Evolutionary conservation across 2,329 filamentous ascomycete genomes (phyloP).

Genomic region (Trichoderma hamatum): DNA sequence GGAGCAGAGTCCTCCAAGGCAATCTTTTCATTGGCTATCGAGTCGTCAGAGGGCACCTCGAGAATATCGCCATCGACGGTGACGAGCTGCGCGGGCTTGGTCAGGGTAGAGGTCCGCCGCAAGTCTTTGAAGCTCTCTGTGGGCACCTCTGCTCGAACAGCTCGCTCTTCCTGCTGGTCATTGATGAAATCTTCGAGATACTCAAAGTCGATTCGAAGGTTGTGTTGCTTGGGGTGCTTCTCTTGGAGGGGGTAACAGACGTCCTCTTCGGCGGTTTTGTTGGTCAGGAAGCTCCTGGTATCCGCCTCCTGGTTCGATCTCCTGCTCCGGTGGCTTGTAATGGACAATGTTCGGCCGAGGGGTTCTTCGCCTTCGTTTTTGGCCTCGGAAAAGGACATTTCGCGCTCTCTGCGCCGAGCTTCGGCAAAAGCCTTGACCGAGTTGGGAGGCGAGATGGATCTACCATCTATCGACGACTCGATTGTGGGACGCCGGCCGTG

Average conservation of each 20-base stretch:
- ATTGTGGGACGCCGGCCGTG: conserved; percentile 60
- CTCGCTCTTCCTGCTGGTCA: conserved; percentile 55
- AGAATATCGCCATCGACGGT: conserved; percentile 62
- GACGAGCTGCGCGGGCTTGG: conserved; percentile 44
- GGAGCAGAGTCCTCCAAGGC: conserved; percentile 40
- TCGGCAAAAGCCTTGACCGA: conserved; percentile 97
- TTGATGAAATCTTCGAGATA: conserved; percentile 90
- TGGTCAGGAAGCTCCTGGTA: conserved; percentile 61
- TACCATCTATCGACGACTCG: conserved; percentile 58
- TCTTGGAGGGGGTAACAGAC: conserved; percentile 85
- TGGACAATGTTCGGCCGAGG: conserved; percentile 72
- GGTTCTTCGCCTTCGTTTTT: conserved; percentile 48
- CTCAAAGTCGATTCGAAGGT: conserved; percentile 84
- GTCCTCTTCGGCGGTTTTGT: conserved; percentile 79
- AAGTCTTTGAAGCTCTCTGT: conserved; percentile 40
- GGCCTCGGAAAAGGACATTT: conserved; percentile 58
- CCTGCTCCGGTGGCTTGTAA: conserved; percentile 59
- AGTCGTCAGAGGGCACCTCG: conserved; percentile 54
- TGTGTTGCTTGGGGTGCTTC: conserved; percentile 59
- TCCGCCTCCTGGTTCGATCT: conserved; percentile 64
- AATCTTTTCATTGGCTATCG: conserved; percentile 52
- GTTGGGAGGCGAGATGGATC: conserved; percentile 86
- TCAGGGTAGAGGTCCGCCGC: conserved; percentile 35
- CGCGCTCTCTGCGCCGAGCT: conserved; percentile 81
- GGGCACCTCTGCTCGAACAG: conserved; percentile 54